Base-by-base conservation (phyloP, 75 land plant species). In the Sequoia sempervirens region DNA sequence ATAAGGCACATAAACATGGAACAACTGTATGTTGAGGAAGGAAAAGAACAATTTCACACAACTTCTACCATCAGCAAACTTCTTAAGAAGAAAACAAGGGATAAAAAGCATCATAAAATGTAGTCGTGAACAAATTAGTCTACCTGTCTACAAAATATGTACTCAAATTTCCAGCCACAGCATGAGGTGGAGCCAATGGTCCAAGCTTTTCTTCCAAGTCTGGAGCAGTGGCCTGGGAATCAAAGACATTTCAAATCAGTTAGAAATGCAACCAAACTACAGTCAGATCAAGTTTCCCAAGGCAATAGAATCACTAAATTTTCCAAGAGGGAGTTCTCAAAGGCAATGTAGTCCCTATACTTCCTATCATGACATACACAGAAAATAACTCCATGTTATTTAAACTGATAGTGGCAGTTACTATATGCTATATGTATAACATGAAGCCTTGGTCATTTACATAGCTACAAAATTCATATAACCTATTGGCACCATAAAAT, bases 151-250 rank as follows among this genome's bases (percentile, higher is more conserved):
- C 92, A 87, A 92, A 97, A 84, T 92, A 97, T 38, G 89, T 41
- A 87, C 91, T 79, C 66, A 97, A 85, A 32, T 58, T 78, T 84
- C 98, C 99, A 56, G 98, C 98, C 68, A 96, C 91, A 26, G 89
- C 90, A 94, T 94, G 89, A 13, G 99, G 89, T 56, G 96, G 93
- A 20, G 98, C 98, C 86, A 96, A 81, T 66, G 93, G 82, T 72
- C 99, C 99, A 75, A 96, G 94, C 82, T 94, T 96, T 58, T 96
- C 87, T 85, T 93, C 94, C 86, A 97, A 80, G 28, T 83, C 82
- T 45, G 99, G 96, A 14, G 99, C 96, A 81, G 99, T 97, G 28
- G 97, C 96, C 99, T 96, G 85, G 7, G 38, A 69, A 56, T 61
- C 41, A 86, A 54, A 73, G 2, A 15, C 73, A 46, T 80, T 20